phyloP scores from a whole-genome alignment of 495 filamentous ascomycete genomes.

The Chaetomium cochliodes region DNA sequence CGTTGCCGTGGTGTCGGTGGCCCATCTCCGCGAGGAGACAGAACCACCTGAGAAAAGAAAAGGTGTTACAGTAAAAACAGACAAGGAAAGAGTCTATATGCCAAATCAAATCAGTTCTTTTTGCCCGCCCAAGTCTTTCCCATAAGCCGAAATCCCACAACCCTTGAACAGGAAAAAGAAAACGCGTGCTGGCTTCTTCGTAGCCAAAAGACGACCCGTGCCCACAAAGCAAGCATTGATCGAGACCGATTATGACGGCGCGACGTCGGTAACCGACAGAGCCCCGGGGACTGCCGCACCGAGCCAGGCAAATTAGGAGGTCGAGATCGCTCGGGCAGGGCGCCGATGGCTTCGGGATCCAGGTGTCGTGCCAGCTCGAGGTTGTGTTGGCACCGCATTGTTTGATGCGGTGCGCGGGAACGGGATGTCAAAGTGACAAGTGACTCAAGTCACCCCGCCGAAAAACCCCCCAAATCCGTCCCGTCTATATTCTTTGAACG shows the following conservation, averaged over 20 bases:
- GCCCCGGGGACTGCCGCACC: conserved; percentile 9
- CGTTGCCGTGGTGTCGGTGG: conserved; percentile 23
- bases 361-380: conserved; percentile 18
- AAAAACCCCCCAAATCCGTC: conserved; percentile 27
- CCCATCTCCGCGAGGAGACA: conserved; percentile 34
- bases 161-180: conserved; percentile 16
- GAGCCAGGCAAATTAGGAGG: conserved; percentile 22
- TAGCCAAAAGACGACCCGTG: conserved; percentile 13
- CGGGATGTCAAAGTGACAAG: conserved; percentile 16
- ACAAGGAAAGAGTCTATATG: conserved; percentile 47
- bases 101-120: conserved; percentile 39
- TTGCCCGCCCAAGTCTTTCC: conserved; percentile 38
- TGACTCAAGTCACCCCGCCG: conserved; percentile 23
- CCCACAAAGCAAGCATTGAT: neutral
- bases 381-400: conserved; percentile 25
- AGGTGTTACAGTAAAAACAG: conserved; percentile 23
- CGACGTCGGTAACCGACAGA: neutral
- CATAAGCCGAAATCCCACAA: conserved; percentile 30
- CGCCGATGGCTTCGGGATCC: conserved; percentile 10
- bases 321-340: conserved; percentile 20
- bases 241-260: neutral
- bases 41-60: conserved; percentile 17
- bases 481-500: conserved; percentile 42
- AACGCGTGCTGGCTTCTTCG: conserved; percentile 16
- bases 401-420: conserved; percentile 24